Evolutionary conservation across 176 grass and related monocot species (phyloP), one percentile per base, ranked within the genome.

Genomic region (Cenchrus purpureus): DNA sequence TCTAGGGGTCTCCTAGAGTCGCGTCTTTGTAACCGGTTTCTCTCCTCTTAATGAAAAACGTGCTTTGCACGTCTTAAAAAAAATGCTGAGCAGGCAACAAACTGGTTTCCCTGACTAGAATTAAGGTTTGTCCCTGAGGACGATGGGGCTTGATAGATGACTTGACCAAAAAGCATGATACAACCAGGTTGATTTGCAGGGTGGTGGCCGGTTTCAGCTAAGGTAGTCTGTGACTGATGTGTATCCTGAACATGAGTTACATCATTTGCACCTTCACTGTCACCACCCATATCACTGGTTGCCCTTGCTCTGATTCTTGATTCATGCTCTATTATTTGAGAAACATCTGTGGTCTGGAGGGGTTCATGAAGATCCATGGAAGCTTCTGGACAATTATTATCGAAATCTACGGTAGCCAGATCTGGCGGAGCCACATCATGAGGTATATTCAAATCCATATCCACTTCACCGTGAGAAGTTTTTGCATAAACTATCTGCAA

Each of bases 131-230:
- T 91, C 79, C 83, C 56, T 31, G 75, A 69, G 25, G 92, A 40
- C 37, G 4, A 68, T 50, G 19, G 68, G 6, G 80, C 40, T 78
- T 80, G 68, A 60, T 60, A 78, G 44, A 91, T 80, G 51, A 91
- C 84, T 82, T 84, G 73, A 46, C 89, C 92, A 73, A 94, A 91
- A 14, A 94, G 83, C 70, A 69, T 84, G 29, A 89, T 59, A 81
- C 88, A 79, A 16, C 74, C 62, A 4, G 88, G 64, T 40, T 65
- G 46, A 51, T 87, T 32, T 68, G 42, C 73, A 52, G 31, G 34
- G 22, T 68, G 79, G 57, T 81, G 63, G 59, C 65, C 46, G 28
- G 46, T 71, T 20, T 83, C 63, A 40, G 51, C 29, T 31, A 32
- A 51, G 6, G 2, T 59, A 78, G 43, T 29, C 43, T 28, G n/a